phyloP scores from a whole-genome alignment of 805 yeast genomes.

The Monosporozyma servazzii region DNA sequence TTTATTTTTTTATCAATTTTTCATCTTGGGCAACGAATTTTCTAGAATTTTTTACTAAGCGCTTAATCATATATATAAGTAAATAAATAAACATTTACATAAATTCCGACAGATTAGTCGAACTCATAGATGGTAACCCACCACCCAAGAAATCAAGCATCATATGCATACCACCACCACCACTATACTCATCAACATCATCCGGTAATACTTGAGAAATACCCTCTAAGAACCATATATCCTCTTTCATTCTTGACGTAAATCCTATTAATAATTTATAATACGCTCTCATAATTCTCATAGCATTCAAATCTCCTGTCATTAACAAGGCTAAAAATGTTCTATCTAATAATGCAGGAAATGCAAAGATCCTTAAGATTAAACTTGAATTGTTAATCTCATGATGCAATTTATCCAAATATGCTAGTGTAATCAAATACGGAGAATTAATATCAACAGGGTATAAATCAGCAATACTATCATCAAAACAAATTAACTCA shows the following conservation, averaged over 20 bases:
- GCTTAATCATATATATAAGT: not conserved
- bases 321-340: conserved; percentile 66
- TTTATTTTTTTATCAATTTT: not conserved
- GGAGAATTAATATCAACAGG: conserved; percentile 82
- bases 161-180: conserved; percentile 90
- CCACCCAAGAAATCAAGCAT: conserved; percentile 83
- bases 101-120: conserved; percentile 31
- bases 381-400: conserved; percentile 81
- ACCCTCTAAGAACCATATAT: conserved; percentile 91
- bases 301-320: conserved; percentile 79
- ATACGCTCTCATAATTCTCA: conserved; percentile 85
- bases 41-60: not conserved
- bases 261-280: conserved; percentile 72
- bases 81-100: conserved; percentile 9
- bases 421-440: conserved; percentile 77
- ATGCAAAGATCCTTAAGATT: conserved; percentile 78
- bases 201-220: conserved; percentile 81
- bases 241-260: conserved; percentile 78
- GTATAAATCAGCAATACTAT: conserved; percentile 72
- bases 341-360: conserved; percentile 85
- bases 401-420: conserved; percentile 70
- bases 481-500: conserved; percentile 73
- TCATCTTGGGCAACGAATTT: not conserved
- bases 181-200: conserved; percentile 83
- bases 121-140: conserved; percentile 40